Evolutionary conservation across 495 filamentous ascomycete genomes (phyloP).

Genomic region (Hypoxylon lenormandii): DNA sequence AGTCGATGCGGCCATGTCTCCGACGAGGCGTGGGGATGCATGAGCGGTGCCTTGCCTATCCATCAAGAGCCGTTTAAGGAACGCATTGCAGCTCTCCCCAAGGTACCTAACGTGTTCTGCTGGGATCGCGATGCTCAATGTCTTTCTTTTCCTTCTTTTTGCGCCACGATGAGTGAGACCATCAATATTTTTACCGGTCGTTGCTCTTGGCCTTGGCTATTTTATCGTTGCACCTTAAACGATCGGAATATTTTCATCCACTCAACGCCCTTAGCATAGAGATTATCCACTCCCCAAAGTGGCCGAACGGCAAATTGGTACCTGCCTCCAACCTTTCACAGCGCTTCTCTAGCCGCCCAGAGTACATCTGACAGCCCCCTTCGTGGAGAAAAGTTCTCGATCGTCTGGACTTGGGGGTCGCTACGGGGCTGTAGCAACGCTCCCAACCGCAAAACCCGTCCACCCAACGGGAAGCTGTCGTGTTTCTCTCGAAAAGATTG

Average conservation of each 20-base stretch:
- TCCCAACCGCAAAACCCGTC: conserved; percentile 18
- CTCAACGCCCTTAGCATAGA: conserved; percentile 46
- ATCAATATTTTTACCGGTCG: conserved; percentile 48
- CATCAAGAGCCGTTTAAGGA: conserved; percentile 36
- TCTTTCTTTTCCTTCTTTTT: conserved; percentile 20
- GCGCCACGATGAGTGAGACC: conserved; percentile 44
- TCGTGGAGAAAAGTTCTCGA: conserved; percentile 50
- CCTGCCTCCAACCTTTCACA: conserved; percentile 57
- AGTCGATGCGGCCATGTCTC: conserved; percentile 55
- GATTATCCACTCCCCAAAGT: conserved; percentile 52
- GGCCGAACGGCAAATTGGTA: conserved; percentile 51
- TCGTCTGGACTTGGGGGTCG: conserved; percentile 41
- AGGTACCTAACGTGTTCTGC: conserved; percentile 1
- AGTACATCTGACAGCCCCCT: conserved; percentile 46
- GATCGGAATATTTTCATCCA: conserved; percentile 54
- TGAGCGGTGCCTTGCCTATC: conserved; percentile 44
- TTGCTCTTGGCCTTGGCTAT: conserved; percentile 45
- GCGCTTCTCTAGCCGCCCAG: conserved; percentile 59
- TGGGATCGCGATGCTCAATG: background rate
- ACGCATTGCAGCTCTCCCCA: conserved; percentile 11
- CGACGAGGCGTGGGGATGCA: conserved; percentile 53
- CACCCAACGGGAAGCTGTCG: conserved; percentile 24
- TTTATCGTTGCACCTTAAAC: conserved; percentile 51
- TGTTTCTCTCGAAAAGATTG: background rate
- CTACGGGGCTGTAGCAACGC: conserved; percentile 27